phyloP scores from a whole-genome alignment of 2,329 filamentous ascomycete species.

The Aspergillus tanneri region DNA sequence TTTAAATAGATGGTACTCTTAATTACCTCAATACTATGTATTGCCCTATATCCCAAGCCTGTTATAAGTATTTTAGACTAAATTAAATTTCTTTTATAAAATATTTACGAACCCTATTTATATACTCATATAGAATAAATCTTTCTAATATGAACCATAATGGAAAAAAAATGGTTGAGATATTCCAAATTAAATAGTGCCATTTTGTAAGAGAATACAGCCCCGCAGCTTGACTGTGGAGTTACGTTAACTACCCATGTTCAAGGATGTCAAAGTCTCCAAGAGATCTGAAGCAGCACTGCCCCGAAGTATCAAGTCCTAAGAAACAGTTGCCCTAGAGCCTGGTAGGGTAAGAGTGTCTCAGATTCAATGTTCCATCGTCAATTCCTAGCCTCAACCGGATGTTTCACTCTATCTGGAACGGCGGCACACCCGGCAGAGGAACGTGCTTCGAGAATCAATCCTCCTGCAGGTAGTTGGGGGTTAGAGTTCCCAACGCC shows the following conservation, averaged over 20 bases:
- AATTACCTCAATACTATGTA: no score
- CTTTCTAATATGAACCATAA: no score
- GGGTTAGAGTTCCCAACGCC: constrained; percentile 17
- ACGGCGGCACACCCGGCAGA: constrained; percentile 11
- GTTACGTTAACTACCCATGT: no score
- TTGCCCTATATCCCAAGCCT: no score
- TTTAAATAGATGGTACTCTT: no score
- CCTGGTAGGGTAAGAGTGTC: constrained; percentile 5
- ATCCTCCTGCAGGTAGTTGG: constrained; percentile 6
- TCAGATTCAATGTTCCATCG: constrained; percentile 14
- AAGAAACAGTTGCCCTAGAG: background rate
- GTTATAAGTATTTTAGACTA: no score
- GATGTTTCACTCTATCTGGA: constrained; percentile 25
- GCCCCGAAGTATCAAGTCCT: background rate
- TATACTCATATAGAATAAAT: background rate
- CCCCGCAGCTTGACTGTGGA: no score
- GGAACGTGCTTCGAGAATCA: constrained; percentile 14
- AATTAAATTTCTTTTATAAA: no score
- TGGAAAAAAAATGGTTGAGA: no score
- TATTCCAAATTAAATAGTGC: no score
- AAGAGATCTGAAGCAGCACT: background rate
- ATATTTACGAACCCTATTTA: no score
- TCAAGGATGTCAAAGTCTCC: background rate
- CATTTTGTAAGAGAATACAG: no score
- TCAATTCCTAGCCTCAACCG: constrained; percentile 20